These are phyloP conservation scores for Hypoxylon sp. DNA, from an alignment of 2,329 filamentous ascomycete genomes.

Conservation along the genomic window DNA sequence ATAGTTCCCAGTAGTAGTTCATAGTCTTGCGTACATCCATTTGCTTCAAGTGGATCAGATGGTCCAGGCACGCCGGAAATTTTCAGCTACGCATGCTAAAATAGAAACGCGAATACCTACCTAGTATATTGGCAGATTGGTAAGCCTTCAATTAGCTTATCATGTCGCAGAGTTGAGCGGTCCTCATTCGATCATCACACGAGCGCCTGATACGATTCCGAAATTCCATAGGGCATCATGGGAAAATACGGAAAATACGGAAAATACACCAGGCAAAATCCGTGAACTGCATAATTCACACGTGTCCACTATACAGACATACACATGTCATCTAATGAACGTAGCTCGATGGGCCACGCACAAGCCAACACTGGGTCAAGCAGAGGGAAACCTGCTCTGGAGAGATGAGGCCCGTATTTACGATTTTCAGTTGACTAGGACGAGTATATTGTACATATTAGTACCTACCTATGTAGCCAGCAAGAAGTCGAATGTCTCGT, in stretches of 20 bases:
- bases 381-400: neutral
- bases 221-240: conserved; percentile 1
- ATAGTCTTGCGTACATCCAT: neutral
- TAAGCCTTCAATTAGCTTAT: too few relatives aligned
- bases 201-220: neutral
- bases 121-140: too few relatives aligned
- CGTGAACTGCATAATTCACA: too few relatives aligned
- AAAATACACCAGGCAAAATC: too few relatives aligned
- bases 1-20: neutral
- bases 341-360: neutral
- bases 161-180: neutral
- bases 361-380: neutral
- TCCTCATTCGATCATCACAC: neutral
- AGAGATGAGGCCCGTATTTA: conserved; percentile 8
- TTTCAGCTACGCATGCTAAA: too few relatives aligned
- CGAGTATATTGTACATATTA: too few relatives aligned
- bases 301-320: neutral
- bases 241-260: conserved; percentile 6
- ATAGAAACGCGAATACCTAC: too few relatives aligned
- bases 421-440: too few relatives aligned
- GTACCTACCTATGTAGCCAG: too few relatives aligned
- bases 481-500: neutral
- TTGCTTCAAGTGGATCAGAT: too few relatives aligned
- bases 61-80: too few relatives aligned
- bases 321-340: neutral